A percentile compares a stretch with the other conserved stretches of the same genome.
Evolutionary conservation across 345 rosid genomes (phyloP).

Genomic region (Anacardium occidentale): DNA sequence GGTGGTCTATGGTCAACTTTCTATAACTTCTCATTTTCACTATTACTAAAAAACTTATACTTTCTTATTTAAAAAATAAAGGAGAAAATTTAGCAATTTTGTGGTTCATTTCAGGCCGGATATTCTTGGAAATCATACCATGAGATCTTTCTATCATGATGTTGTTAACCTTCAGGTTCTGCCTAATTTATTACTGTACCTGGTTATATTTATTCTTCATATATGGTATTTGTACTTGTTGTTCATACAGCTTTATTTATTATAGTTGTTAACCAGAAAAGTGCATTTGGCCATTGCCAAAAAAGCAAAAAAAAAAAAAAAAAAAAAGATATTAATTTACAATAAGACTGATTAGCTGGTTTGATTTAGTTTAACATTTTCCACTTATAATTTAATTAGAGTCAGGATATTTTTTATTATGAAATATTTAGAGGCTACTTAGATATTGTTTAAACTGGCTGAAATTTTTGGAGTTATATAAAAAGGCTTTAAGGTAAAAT

Average conservation of each 20-base stretch:
- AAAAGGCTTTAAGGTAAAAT: too few species aligned
- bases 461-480: too few species aligned
- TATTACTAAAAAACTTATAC: too few species aligned
- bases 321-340: neutral
- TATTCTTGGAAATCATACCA: constrained; percentile 53
- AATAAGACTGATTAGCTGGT: neutral
- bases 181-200: constrained; percentile 3
- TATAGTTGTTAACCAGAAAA: neutral
- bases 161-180: constrained; percentile 72
- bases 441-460: too few species aligned
- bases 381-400: neutral
- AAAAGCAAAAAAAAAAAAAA: neutral
- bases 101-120: constrained; percentile 59
- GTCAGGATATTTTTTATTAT: neutral
- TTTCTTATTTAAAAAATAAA: too few species aligned
- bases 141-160: constrained; percentile 63
- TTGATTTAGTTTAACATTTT: neutral
- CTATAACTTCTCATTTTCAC: too few species aligned
- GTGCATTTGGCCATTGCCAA: neutral
- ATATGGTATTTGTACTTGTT: neutral
- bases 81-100: neutral
- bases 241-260: neutral
- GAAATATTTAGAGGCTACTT: neutral
- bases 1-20: too few species aligned
- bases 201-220: neutral